Percentiles rank a stretch among this genome's conserved stretches.
Conservation (phyloP, 208 protist species). For the Leishmania amazonensis region DNA sequence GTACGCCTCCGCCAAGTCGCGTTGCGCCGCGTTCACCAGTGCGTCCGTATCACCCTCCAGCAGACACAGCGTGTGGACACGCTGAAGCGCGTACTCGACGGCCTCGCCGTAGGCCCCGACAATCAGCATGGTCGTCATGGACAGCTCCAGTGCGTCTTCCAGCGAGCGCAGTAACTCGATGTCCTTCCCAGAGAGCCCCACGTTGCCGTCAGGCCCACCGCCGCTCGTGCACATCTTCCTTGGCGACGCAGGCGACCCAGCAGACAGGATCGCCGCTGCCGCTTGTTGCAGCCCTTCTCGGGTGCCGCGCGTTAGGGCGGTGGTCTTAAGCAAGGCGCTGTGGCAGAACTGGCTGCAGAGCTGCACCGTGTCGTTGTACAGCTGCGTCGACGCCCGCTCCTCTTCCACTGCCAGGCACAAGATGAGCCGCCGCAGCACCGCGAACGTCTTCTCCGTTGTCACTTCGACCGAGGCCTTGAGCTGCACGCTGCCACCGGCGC, state of each 20-base stretch:
- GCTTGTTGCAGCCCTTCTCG: constrained; percentile 45
- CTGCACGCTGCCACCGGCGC: background rate
- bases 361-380: constrained; percentile 49
- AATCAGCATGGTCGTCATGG: constrained; percentile 40
- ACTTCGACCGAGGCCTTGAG: background rate
- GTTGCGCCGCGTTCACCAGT: constrained; percentile 48
- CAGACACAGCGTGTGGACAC: constrained; percentile 55
- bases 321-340: constrained; percentile 42
- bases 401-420: constrained; percentile 56
- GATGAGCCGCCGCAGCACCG: constrained; percentile 44
- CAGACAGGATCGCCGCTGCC: constrained; percentile 35
- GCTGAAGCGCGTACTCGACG: constrained; percentile 56
- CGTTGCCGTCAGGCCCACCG: background rate
- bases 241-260: background rate
- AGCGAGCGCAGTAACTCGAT: constrained; percentile 33
- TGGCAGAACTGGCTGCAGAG: constrained; percentile 38
- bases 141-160: constrained; percentile 39
- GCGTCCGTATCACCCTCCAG: constrained; percentile 45
- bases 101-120: constrained; percentile 43
- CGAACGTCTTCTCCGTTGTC: constrained; percentile 28
- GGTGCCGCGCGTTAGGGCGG: constrained; percentile 43
- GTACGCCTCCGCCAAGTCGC: constrained; percentile 50
- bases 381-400: constrained; percentile 43
- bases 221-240: background rate
- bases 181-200: constrained; percentile 17